These are phyloP conservation scores for Acanthamoeba culbertsoni DNA, from an alignment of 208 protist genomes.

Conservation along the genomic window DNA sequence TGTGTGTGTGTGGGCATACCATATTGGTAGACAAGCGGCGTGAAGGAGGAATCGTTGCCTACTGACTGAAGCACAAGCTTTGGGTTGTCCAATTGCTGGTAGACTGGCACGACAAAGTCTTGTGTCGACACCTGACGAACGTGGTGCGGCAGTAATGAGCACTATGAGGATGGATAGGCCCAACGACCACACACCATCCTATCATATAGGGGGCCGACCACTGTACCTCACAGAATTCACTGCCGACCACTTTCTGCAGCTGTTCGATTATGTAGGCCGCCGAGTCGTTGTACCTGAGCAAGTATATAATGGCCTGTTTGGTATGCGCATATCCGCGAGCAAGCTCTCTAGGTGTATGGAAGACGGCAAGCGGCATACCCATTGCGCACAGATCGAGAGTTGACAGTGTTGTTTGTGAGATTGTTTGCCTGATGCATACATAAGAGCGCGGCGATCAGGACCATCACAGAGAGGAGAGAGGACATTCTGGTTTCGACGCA, in stretches of 20 bases:
- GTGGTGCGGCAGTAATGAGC: neutral
- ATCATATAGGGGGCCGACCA: no score
- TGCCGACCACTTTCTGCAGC: neutral
- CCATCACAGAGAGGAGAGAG: neutral
- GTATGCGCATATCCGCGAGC: no score
- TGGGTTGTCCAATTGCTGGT: neutral
- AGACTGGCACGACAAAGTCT: constrained; percentile 18
- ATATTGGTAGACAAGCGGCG: neutral
- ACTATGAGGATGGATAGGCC: no score
- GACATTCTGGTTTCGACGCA: neutral
- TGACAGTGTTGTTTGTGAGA: constrained; percentile 5
- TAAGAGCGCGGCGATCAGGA: neutral
- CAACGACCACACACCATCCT: no score
- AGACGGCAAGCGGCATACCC: neutral
- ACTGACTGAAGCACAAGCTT: neutral
- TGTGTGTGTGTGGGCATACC: neutral
- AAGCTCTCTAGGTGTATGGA: no score
- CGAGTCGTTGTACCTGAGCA: neutral
- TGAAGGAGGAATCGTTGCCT: neutral
- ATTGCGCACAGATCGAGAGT: neutral
- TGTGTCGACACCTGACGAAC: neutral
- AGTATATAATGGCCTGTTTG: no score
- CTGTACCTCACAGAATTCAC: neutral
- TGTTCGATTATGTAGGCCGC: neutral
- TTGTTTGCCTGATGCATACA: neutral